These are phyloP conservation scores for Colletotrichum sp. DNA, from an alignment of 2,329 filamentous ascomycete genomes.

Conservation along the genomic window DNA sequence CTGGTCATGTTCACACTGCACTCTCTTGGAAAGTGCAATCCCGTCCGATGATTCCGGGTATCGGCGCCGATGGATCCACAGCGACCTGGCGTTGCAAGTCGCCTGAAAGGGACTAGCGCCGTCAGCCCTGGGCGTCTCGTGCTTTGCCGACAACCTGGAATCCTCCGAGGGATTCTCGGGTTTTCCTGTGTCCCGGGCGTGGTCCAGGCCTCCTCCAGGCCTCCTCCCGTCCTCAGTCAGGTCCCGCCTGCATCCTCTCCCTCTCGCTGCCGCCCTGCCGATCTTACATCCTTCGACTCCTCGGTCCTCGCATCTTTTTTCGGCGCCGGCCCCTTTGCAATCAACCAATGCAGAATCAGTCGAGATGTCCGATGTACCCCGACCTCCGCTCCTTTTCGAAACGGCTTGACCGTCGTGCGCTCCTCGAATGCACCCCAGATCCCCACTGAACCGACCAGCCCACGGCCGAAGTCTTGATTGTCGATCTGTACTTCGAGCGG, in stretches of 20 bases:
- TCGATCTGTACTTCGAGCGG: not conserved
- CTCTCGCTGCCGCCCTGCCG: not conserved
- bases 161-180: not conserved
- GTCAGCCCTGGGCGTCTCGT: not conserved
- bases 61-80: not conserved
- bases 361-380: not conserved
- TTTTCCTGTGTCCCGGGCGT: not conserved
- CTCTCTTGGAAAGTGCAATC: not conserved
- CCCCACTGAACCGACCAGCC: not conserved
- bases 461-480: not conserved
- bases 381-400: not conserved
- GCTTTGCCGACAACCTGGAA: not conserved
- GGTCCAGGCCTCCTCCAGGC: no score
- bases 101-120: not conserved
- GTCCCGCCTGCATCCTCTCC: not conserved
- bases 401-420: not conserved
- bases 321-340: not conserved
- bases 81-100: not conserved
- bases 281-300: not conserved
- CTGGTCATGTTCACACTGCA: not conserved
- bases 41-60: not conserved
- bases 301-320: not conserved
- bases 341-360: not conserved
- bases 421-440: not conserved
- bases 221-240: no score